Conservation (phyloP, 2,329 filamentous ascomycete genomes). For the Fusarium sp. region DNA sequence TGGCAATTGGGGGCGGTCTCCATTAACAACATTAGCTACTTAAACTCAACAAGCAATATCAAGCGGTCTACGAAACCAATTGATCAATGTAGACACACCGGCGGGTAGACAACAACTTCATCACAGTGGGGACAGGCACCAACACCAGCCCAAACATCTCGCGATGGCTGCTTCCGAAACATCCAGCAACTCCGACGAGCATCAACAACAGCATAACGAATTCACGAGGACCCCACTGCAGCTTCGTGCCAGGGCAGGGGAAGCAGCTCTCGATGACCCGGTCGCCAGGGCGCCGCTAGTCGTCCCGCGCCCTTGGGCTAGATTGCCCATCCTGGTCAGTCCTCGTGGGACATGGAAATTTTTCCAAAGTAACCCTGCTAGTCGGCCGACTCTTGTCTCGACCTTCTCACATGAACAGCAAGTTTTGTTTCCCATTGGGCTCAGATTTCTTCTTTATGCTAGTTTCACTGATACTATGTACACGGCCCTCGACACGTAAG, state of each 20-base stretch:
- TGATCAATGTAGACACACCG: neutral
- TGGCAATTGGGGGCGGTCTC: neutral
- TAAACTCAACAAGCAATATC: neutral
- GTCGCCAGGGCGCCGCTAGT: conserved; percentile 10
- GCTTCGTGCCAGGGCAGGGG: neutral
- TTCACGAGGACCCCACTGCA: neutral
- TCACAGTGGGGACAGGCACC: neutral
- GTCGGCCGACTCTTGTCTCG: neutral
- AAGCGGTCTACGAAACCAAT: neutral
- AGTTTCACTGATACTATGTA: neutral
- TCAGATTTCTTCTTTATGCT: neutral
- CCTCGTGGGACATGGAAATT: conserved; percentile 25
- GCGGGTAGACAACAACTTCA: neutral
- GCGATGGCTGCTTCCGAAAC: neutral
- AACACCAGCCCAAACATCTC: conserved; percentile 20
- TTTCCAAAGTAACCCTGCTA: conserved; percentile 2
- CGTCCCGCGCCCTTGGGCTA: neutral
- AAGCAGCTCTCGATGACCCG: neutral
- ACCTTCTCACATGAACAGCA: neutral
- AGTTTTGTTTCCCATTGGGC: neutral
- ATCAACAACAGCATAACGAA: neutral
- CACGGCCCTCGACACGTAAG: neutral
- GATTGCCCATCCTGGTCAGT: conserved; percentile 5
- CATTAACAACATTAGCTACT: neutral
- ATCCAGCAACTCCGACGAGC: neutral